These are phyloP conservation scores for Mycena maculata DNA, from an alignment of 768 basidiomycete species.

Conservation along the genomic window DNA sequence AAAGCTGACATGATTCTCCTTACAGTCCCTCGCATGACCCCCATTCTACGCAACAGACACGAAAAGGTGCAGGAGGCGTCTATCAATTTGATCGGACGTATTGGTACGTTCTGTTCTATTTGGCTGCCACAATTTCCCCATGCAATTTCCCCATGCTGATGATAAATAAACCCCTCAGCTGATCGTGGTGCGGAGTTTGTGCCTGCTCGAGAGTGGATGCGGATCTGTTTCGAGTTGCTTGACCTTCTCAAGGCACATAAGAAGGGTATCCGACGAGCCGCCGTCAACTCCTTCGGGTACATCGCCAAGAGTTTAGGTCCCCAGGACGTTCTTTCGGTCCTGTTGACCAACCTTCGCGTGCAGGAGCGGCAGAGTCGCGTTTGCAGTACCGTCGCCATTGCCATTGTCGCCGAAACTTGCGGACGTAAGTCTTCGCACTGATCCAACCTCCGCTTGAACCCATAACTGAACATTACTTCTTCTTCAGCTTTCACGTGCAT, in stretches of 20 bases:
- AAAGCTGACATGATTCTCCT: conserved; percentile 22
- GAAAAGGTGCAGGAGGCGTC: conserved; percentile 99
- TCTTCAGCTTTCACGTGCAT: conserved; percentile 93
- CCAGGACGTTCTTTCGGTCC: conserved; percentile 95
- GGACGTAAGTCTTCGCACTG: conserved; percentile 64
- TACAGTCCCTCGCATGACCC: conserved; percentile 98
- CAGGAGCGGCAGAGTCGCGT: conserved; percentile 99
- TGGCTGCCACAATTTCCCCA: background rate
- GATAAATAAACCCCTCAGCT: conserved; percentile 53
- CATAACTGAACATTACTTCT: conserved; percentile 28
- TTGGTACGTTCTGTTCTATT: conserved; percentile 65
- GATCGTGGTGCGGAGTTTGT: conserved; percentile 99
- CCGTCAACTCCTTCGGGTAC: conserved; percentile 99
- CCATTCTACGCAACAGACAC: conserved; percentile 98
- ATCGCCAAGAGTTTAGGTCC: conserved; percentile 99
- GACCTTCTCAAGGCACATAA: conserved; percentile 99
- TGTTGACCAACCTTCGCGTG: conserved; percentile 95
- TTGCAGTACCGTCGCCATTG: conserved; percentile 98
- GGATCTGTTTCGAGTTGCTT: conserved; percentile 97
- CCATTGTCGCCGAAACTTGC: conserved; percentile 94
- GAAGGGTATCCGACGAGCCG: conserved; percentile 97
- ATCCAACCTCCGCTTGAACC: background rate
- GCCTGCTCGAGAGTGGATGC: conserved; percentile 99
- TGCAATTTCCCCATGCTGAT: conserved; percentile 17
- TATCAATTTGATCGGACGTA: conserved; percentile 99